Conservation (phyloP, 192 early-diverging fungal species). For the Podila verticillata region DNA sequence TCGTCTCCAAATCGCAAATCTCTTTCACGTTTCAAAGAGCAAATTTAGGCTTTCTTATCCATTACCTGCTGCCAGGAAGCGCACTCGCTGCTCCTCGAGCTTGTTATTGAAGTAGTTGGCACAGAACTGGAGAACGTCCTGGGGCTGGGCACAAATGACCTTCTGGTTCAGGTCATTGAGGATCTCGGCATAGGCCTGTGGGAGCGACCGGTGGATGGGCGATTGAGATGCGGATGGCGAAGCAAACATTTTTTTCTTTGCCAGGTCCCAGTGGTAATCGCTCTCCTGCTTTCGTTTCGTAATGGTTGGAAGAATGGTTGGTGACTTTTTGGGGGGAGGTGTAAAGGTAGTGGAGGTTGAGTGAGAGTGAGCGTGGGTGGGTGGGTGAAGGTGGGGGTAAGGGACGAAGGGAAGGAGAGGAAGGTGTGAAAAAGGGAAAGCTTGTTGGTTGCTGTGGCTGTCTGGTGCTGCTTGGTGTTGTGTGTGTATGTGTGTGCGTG, state of each 20-base stretch:
- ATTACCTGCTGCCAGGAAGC: constrained; percentile 50
- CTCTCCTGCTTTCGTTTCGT: constrained; percentile 4
- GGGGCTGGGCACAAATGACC: constrained; percentile 79
- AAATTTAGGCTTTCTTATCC: neutral
- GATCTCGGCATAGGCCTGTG: constrained; percentile 64
- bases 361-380: neutral
- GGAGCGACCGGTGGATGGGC: constrained; percentile 48
- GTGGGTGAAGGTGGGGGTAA: neutral
- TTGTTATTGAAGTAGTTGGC: constrained; percentile 90
- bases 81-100: constrained; percentile 80
- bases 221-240: constrained; percentile 38
- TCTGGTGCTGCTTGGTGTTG: too few species aligned
- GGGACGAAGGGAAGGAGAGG: neutral
- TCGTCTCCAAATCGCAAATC: too few species aligned
- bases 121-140: constrained; percentile 94
- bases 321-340: neutral
- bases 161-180: constrained; percentile 87
- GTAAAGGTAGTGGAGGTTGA: neutral
- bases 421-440: neutral
- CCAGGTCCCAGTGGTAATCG: neutral
- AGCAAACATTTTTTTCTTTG: constrained; percentile 34
- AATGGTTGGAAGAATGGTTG: constrained; percentile 3
- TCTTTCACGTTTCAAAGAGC: too few species aligned
- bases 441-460: too few species aligned
- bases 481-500: neutral